Percentiles rank a stretch among this genome's conserved stretches.
These are phyloP conservation scores for Mychonastes homosphaera DNA, from an alignment of 139 green algal genomes.

Conservation along the genomic window DNA sequence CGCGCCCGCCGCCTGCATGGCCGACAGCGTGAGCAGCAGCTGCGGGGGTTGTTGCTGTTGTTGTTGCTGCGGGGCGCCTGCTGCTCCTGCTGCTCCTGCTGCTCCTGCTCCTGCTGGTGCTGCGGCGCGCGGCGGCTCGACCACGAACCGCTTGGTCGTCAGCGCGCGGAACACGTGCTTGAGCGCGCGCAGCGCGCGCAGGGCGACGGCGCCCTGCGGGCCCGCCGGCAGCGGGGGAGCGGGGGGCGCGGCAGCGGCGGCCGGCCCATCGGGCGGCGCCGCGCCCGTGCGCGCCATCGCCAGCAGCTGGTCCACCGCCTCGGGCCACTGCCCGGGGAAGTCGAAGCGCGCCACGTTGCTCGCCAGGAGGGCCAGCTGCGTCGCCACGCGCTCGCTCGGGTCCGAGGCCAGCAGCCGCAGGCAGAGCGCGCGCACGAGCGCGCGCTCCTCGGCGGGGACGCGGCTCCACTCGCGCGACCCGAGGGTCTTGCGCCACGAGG, in stretches of 20 bases:
- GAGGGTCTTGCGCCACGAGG: conserved; percentile 67
- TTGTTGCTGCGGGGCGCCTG: not conserved
- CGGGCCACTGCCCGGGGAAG: conserved; percentile 30
- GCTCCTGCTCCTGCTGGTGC: conserved; percentile 3
- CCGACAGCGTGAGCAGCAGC: not conserved
- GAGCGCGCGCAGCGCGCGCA: conserved; percentile 49
- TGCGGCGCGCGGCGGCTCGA: conserved; percentile 24
- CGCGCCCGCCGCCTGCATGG: too few species aligned
- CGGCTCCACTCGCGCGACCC: conserved; percentile 33
- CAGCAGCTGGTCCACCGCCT: conserved; percentile 15
- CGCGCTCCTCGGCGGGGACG: conserved; percentile 56
- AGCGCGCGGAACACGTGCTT: conserved; percentile 55
- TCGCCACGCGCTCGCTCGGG: conserved; percentile 35
- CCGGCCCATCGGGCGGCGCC: not conserved
- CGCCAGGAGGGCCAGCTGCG: conserved; percentile 58
- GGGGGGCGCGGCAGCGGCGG: conserved; percentile 15
- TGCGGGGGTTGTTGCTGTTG: not conserved
- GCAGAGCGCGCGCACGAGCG: conserved; percentile 30
- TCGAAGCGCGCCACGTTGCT: conserved; percentile 68
- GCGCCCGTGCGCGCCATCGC: not conserved
- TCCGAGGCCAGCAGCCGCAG: conserved; percentile 41
- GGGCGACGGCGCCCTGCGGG: conserved; percentile 15
- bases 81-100: conserved; percentile 5
- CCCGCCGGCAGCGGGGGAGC: conserved; percentile 15
- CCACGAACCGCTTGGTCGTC: conserved; percentile 56